These are phyloP conservation scores for Fusarium clavum DNA, from an alignment of 2,329 filamentous ascomycete genomes.

Conservation along the genomic window DNA sequence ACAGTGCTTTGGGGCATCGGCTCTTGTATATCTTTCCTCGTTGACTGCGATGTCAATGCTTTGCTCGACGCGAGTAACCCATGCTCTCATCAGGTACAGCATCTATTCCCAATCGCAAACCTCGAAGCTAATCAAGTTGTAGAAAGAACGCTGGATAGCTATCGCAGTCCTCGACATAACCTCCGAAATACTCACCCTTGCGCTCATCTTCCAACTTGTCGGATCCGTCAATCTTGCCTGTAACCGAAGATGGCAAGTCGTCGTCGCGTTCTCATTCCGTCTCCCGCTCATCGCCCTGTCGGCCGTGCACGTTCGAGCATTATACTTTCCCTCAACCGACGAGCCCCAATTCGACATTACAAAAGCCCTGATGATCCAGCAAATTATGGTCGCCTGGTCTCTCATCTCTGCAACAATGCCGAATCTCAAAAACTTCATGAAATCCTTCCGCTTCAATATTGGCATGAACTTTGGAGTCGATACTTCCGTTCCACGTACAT, in stretches of 20 bases:
- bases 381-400: conserved; percentile 37
- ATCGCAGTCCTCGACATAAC: conserved; percentile 29
- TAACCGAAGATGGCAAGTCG: conserved; percentile 29
- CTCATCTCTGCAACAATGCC: conserved; percentile 38
- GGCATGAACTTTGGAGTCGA: conserved; percentile 39
- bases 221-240: conserved; percentile 35
- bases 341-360: conserved; percentile 38
- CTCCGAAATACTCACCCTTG: conserved; percentile 26
- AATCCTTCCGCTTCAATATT: conserved; percentile 31
- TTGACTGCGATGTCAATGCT: conserved; percentile 12
- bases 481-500: conserved; percentile 5
- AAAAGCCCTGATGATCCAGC: conserved; percentile 28
- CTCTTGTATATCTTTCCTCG: conserved; percentile 19
- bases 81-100: conserved; percentile 33
- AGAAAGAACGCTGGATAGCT: conserved; percentile 15
- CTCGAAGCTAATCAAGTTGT: no score
- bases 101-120: rapidly evolving
- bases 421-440: conserved; percentile 40
- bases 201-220: conserved; percentile 25
- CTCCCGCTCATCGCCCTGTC: conserved; percentile 38
- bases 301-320: conserved; percentile 21
- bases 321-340: conserved; percentile 1
- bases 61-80: conserved; percentile 17
- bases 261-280: conserved; percentile 37
- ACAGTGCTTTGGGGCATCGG: conserved; percentile 24